A percentile compares a stretch with the other conserved stretches of the same genome.
Evolutionary conservation across 495 filamentous ascomycete genomes (phyloP).

Genomic region (Aspergillus hancockii): DNA sequence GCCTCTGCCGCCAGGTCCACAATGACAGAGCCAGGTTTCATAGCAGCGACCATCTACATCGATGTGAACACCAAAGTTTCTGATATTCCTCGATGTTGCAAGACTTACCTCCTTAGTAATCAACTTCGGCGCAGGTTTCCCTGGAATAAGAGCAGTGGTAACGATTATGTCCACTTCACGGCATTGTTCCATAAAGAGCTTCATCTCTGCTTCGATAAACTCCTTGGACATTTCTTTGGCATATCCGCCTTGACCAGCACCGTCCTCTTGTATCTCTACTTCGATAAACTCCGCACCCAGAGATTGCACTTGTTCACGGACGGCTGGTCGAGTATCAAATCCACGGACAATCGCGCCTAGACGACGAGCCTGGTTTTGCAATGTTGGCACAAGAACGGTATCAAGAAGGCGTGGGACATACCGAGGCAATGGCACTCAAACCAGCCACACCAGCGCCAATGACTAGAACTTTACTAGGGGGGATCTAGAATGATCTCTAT

Average conservation of each 20-base stretch:
- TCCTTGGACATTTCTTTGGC: conserved; percentile 88
- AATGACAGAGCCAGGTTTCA: conserved; percentile 80
- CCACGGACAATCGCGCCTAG: conserved; percentile 83
- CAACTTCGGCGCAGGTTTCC: conserved; percentile 71
- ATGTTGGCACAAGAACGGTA: background rate
- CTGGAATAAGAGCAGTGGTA: conserved; percentile 80
- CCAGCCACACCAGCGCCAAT: conserved; percentile 84
- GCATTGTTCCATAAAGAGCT: conserved; percentile 78
- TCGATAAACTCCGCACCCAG: conserved; percentile 83
- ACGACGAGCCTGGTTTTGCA: conserved; percentile 53
- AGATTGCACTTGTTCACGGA: conserved; percentile 81
- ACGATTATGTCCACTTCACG: conserved; percentile 85
- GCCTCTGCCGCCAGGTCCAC: conserved; percentile 81
- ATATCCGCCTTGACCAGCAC: conserved; percentile 77
- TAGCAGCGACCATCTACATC: conserved; percentile 64
- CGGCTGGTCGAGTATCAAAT: conserved; percentile 77
- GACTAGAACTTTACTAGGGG: conserved; percentile 78
- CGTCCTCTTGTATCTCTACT: conserved; percentile 80
- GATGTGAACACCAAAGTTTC: background rate
- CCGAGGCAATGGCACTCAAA: conserved; percentile 75
- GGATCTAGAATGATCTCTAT: conserved; percentile 53
- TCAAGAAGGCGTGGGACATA: conserved; percentile 12
- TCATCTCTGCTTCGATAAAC: conserved; percentile 87
- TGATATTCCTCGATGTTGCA: background rate
- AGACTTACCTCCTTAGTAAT: conserved; percentile 61